phyloP scores from a whole-genome alignment of 805 yeast genomes.

The Saturnispora sanitii region DNA sequence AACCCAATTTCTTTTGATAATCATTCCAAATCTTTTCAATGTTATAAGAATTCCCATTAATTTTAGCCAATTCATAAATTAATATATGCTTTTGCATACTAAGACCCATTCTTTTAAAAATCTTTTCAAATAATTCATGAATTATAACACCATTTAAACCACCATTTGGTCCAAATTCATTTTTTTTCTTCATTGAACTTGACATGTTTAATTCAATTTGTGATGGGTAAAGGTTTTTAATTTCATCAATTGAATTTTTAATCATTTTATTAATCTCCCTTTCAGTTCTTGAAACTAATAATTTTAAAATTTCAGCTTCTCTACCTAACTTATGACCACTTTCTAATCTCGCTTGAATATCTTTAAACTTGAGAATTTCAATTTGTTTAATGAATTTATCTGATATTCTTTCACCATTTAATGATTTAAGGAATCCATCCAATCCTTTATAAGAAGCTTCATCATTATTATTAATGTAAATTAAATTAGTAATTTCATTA shows the following conservation, averaged over 20 bases:
- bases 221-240: conserved; percentile 41
- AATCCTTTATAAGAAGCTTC: conserved; percentile 9
- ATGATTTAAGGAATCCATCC: conserved; percentile 7
- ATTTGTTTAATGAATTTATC: conserved; percentile 9
- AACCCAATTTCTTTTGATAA: conserved; percentile 32
- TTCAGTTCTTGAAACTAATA: conserved; percentile 43
- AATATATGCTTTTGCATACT: conserved; percentile 65
- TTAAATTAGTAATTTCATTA: conserved; percentile 67
- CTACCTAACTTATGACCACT: conserved; percentile 40
- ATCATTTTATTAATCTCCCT: conserved; percentile 57
- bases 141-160: conserved; percentile 39
- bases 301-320: conserved; percentile 46
- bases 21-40: conserved; percentile 33
- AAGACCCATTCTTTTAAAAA: conserved; percentile 54
- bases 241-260: conserved; percentile 53
- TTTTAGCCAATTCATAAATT: conserved; percentile 44
- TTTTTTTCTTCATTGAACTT: background rate
- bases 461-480: conserved; percentile 18
- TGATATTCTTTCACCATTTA: conserved; percentile 1
- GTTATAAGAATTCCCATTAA: conserved; percentile 17
- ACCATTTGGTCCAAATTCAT: conserved; percentile 23
- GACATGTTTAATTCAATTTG: conserved; percentile 20
- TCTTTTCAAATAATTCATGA: conserved; percentile 59
- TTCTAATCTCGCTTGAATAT: conserved; percentile 15
- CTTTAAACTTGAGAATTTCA: conserved; percentile 17